Conservation (phyloP, 257 asterid genomes). For the Gynochthodes officinalis region DNA sequence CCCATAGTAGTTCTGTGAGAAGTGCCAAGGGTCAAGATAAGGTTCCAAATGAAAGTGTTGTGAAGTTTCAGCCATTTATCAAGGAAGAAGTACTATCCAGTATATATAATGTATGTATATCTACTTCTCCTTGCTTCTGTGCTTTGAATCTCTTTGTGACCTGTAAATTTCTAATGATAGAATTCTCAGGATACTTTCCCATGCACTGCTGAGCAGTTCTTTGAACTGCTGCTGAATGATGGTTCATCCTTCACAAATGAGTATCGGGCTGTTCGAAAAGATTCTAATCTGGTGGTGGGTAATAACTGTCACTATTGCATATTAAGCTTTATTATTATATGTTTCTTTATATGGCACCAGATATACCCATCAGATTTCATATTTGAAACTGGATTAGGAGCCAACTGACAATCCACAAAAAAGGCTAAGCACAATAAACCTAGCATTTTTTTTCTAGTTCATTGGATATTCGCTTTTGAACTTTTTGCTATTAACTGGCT, state of each 20-base stretch:
- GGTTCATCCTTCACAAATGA: constrained; percentile 76
- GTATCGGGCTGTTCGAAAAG: constrained; percentile 66
- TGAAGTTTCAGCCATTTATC: constrained; percentile 65
- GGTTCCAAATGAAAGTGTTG: constrained; percentile 44
- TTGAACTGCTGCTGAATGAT: constrained; percentile 65
- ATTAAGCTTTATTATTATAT: not conserved
- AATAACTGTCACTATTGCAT: not conserved
- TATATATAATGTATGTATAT: constrained; percentile 55
- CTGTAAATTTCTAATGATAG: constrained; percentile 9
- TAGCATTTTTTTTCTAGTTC: not conserved
- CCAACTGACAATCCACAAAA: not conserved
- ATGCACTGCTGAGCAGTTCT: constrained; percentile 81
- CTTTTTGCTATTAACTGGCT: not conserved
- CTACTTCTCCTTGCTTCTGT: constrained; percentile 4
- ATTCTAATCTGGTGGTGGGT: constrained; percentile 76
- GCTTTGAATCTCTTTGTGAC: constrained; percentile 7
- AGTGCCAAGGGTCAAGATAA: constrained; percentile 36
- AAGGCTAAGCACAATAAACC: not conserved
- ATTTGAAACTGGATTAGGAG: not conserved
- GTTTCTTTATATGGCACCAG: not conserved
- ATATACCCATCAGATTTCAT: not conserved
- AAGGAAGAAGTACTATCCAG: constrained; percentile 74
- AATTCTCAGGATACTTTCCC: constrained; percentile 70
- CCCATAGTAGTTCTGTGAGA: constrained; percentile 58
- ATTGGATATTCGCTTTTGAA: not conserved